These are phyloP conservation scores for Arthroderma sp. DNA, from an alignment of 2,329 filamentous ascomycete genomes.

Conservation along the genomic window DNA sequence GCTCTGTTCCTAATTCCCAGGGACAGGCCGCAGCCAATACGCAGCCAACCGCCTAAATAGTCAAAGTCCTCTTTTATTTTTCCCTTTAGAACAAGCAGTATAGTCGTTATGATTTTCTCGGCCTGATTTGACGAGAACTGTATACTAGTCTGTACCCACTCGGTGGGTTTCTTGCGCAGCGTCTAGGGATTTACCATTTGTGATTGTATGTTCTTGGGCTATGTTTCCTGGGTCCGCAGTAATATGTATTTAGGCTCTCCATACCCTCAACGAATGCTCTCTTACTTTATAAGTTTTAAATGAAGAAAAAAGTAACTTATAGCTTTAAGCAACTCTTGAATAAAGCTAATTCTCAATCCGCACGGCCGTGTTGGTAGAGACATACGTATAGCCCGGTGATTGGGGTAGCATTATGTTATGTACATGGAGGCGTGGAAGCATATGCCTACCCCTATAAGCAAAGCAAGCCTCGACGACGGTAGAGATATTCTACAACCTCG, in stretches of 20 bases:
- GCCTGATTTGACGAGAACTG: background rate
- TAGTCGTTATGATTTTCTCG: background rate
- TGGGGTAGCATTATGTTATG: no score
- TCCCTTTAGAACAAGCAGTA: background rate
- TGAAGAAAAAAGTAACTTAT: background rate
- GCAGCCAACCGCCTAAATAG: background rate
- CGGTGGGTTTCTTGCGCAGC: background rate
- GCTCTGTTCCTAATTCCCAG: background rate
- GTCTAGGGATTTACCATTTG: background rate
- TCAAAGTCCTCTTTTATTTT: background rate
- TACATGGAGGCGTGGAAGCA: background rate
- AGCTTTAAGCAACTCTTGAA: background rate
- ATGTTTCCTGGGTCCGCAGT: background rate
- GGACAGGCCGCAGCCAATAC: background rate
- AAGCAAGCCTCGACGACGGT: background rate
- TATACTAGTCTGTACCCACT: background rate
- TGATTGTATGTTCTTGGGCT: background rate
- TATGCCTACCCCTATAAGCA: background rate
- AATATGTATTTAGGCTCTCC: background rate
- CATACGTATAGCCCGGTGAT: no score
- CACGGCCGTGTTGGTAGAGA: no score
- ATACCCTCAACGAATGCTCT: background rate
- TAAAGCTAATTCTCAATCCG: no score
- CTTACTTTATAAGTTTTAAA: background rate
- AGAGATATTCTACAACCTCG: background rate